Evolutionary conservation across 441 rosid genomes (phyloP), one percentile per base, ranked within the genome.

Genomic region (Gossypium aridum): DNA sequence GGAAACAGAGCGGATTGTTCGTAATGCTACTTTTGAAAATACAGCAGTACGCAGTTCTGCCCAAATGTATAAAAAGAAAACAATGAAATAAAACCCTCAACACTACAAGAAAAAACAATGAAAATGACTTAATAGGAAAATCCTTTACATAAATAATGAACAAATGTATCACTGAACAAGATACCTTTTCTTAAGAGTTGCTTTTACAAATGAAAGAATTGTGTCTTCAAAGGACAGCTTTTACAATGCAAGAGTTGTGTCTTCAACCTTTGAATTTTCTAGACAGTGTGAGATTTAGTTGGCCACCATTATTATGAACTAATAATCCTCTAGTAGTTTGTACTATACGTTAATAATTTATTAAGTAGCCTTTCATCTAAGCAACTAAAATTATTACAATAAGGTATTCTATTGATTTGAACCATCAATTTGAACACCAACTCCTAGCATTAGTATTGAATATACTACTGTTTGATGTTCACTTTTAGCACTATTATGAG

Each of bases 1-100:
- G 69, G 98, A 93, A 1, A 96, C 87, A 0, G 92, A 85, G 26
- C 97, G 91, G 76, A 93, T 96, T 2, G 98, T 92, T 34, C 94
- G 82, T 79, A 92, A 75, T 73, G 98, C 89, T 2, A 96, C 97
- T 78, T 93, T 93, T 26, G 99, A 93, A 78, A 93, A 96, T 71
- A 96, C 89, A 59, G 98, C 92, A 53, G 97, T 87, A 63, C 97
- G 90, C 79, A 95, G 81, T 66, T 93, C 98, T 95, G 90, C 78
- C 17, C 63, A 55, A 4, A 31, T 19, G 5, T 7, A 56, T 20
- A 19, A 56, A 39, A 56, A 56, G 17, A 17, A 17, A 55, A 19
- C 60, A 55, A 55, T 55, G 60, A 55, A 55, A 55, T 17, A 56
- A 19, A 56, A 19, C 25, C 16, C 63, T 39, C 47, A 39, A 9